phyloP scores from a whole-genome alignment of 2,329 filamentous ascomycete genomes.

The Aspergillus sp. region DNA sequence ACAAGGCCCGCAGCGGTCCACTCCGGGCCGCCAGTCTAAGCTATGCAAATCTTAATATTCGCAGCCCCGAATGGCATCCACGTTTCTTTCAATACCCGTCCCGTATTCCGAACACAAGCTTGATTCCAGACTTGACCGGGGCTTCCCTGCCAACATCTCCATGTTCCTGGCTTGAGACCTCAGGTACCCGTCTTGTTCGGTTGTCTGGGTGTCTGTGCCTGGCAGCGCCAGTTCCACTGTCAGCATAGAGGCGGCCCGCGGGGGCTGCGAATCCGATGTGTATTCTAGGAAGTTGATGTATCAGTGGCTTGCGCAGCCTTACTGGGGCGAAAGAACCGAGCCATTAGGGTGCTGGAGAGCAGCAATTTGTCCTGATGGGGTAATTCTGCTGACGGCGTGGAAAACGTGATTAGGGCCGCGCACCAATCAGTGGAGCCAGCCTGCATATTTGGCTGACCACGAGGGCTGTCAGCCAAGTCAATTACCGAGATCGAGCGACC shows the following conservation, averaged over 20 bases:
- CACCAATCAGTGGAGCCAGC: conserved; percentile 16
- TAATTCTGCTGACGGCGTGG: background rate
- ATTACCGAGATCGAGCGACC: background rate
- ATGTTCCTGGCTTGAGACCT: background rate
- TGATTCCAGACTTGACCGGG: background rate
- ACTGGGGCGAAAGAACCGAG: conserved; percentile 16
- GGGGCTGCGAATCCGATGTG: background rate
- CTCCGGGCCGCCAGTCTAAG: conserved; percentile 27
- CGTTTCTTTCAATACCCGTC: background rate
- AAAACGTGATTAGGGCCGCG: conserved; percentile 17
- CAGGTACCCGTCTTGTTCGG: background rate
- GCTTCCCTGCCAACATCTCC: background rate
- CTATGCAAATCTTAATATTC: conserved; percentile 22
- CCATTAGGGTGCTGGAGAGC: conserved; percentile 5
- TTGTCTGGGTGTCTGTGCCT: background rate
- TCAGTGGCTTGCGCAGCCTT: conserved; percentile 19
- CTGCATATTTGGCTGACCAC: conserved; percentile 24
- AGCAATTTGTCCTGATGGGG: background rate
- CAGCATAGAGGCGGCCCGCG: background rate
- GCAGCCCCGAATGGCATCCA: background rate
- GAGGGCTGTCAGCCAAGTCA: conserved; percentile 16
- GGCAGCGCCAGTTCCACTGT: background rate
- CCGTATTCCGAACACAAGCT: background rate
- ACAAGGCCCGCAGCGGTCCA: conserved; percentile 26
- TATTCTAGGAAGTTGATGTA: background rate